Percentiles rank a stretch among this genome's conserved stretches.
Evolutionary conservation across 805 yeast genomes (phyloP).

Genomic region (Candida ponderosae): DNA sequence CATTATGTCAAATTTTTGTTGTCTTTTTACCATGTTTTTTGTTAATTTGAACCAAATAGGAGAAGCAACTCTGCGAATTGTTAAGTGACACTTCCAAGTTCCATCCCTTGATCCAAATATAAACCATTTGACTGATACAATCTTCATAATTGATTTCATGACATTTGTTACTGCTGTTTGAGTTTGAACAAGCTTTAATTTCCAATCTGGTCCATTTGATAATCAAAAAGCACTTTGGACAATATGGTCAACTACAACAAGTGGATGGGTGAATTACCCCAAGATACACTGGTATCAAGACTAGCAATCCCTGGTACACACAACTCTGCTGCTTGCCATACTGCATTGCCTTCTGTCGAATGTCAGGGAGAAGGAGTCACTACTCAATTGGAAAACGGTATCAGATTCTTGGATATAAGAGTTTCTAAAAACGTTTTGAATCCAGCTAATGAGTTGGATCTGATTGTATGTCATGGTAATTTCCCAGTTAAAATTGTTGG

Average conservation of each 20-base stretch:
- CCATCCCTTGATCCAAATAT: no score
- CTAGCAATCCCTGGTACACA: slow-evolving; percentile 81
- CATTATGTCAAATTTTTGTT: no score
- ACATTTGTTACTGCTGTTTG: no score
- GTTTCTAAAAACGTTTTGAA: slow-evolving; percentile 50
- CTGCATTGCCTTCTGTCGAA: slow-evolving; percentile 67
- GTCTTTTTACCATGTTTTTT: no score
- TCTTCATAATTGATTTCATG: no score
- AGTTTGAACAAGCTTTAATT: no score
- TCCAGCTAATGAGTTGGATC: slow-evolving; percentile 37
- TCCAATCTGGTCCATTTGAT: no score
- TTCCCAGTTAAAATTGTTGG: slow-evolving; percentile 63
- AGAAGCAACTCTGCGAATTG: no score
- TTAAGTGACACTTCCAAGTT: no score
- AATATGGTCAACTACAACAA: slow-evolving; percentile 17
- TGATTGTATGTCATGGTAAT: slow-evolving; percentile 67
- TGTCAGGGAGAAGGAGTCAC: slow-evolving; percentile 59
- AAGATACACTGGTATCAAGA: slow-evolving; percentile 40
- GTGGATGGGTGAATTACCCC: slow-evolving; percentile 52
- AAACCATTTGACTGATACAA: no score
- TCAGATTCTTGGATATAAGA: slow-evolving; percentile 67
- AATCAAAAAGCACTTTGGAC: background rate
- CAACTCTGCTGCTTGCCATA: slow-evolving; percentile 66
- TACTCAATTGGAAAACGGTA: slow-evolving; percentile 63
- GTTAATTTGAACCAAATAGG: no score